These are phyloP conservation scores for Thelonectria blattea DNA, from an alignment of 2,329 filamentous ascomycete species.

Conservation along the genomic window DNA sequence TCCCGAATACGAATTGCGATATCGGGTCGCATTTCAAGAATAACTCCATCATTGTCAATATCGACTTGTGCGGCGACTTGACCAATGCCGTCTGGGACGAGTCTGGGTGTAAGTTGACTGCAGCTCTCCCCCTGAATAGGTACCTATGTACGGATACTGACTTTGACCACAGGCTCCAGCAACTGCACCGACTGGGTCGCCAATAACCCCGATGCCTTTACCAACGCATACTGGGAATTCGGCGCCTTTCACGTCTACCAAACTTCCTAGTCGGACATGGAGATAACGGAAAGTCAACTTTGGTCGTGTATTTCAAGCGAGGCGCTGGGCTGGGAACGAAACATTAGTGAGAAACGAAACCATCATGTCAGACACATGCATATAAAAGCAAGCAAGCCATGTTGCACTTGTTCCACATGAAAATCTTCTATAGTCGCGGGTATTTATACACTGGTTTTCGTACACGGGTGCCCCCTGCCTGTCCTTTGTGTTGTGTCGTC, in stretches of 20 bases:
- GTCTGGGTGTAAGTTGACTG: conserved; percentile 50
- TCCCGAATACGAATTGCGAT: conserved; percentile 67
- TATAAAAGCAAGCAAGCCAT: conserved; percentile 10
- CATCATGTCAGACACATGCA: conserved; percentile 15
- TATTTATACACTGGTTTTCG: conserved; percentile 29
- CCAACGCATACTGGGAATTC: conserved; percentile 70
- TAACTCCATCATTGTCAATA: conserved; percentile 70
- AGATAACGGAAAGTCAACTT: background rate
- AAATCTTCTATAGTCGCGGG: conserved; percentile 26
- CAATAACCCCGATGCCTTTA: conserved; percentile 61
- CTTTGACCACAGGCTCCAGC: conserved; percentile 49
- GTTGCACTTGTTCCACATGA: conserved; percentile 21
- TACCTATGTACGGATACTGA: too few species aligned
- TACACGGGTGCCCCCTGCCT: conserved; percentile 24
- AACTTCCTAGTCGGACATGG: conserved; percentile 25
- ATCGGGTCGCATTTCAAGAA: conserved; percentile 66
- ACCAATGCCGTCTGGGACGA: conserved; percentile 54
- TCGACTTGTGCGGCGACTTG: conserved; percentile 67
- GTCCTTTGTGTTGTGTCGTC: conserved; percentile 23
- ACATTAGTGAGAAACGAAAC: conserved; percentile 10
- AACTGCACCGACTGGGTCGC: conserved; percentile 65
- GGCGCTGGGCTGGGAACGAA: conserved; percentile 29
- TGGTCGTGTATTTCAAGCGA: conserved; percentile 26
- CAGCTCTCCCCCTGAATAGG: too few species aligned
- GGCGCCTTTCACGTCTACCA: conserved; percentile 64